Conservation (phyloP, 2,329 filamentous ascomycete species). For the Clarireedia hainanense region DNA sequence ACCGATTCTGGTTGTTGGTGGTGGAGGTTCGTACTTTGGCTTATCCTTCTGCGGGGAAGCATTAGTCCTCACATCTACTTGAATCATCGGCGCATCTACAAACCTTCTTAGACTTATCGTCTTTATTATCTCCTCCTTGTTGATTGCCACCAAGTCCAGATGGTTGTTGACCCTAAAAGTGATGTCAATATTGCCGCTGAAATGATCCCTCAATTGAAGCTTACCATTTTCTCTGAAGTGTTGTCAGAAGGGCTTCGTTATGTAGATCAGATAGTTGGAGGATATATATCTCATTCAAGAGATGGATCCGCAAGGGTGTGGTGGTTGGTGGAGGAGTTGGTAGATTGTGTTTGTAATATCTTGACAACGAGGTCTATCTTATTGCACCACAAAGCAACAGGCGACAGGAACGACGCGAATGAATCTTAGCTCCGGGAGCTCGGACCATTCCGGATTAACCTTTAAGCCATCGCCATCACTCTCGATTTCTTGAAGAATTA, state of each 20-base stretch:
- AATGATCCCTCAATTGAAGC: conserved; percentile 10
- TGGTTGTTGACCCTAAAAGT: conserved; percentile 36
- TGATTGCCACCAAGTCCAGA: conserved; percentile 36
- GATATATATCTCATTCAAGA: not conserved
- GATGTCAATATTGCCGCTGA: conserved; percentile 16
- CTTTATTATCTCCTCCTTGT: conserved; percentile 64
- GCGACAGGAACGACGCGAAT: conserved; percentile 10
- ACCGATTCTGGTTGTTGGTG: conserved; percentile 92
- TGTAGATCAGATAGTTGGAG: not conserved
- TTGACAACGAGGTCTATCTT: conserved; percentile 17
- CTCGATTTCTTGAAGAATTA: not conserved
- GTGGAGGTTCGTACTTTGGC: conserved; percentile 98
- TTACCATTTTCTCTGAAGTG: conserved; percentile 25
- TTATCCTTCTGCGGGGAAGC: conserved; percentile 77
- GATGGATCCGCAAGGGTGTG: conserved; percentile 14
- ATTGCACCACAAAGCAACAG: conserved; percentile 11
- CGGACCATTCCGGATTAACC: not conserved
- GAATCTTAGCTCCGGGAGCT: conserved; percentile 1
- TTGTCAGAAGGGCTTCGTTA: conserved; percentile 1
- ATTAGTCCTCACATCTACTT: conserved; percentile 14
- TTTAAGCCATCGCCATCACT: too few species aligned
- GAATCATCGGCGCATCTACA: not conserved
- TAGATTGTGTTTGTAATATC: conserved; percentile 15
- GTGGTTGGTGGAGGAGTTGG: conserved; percentile 14
- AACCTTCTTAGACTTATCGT: conserved; percentile 94